Evolutionary conservation across 1,284 basidiomycete species (phyloP).

Genomic region (Earliella scabrosa): DNA sequence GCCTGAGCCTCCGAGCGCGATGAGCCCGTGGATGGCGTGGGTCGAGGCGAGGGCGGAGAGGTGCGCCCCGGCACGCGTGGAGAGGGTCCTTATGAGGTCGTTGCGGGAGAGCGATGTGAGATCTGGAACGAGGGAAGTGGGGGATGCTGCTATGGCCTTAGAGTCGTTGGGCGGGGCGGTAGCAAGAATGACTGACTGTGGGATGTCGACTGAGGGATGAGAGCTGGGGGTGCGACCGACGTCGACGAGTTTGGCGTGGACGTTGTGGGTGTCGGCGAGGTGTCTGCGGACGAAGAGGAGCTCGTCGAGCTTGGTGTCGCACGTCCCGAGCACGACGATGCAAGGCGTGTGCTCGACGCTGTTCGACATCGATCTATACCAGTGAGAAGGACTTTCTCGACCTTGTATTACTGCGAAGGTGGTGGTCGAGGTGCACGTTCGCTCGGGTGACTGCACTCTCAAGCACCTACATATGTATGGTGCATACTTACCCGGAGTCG

Average conservation of each 20-base stretch:
- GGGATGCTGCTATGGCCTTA: background rate
- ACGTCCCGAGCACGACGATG: slow-evolving; percentile 28
- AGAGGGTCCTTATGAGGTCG: slow-evolving; percentile 22
- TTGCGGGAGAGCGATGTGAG: slow-evolving; percentile 22
- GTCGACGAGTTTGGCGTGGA: slow-evolving; percentile 28
- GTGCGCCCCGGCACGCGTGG: slow-evolving; percentile 17
- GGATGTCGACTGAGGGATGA: slow-evolving; percentile 23
- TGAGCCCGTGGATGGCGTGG: slow-evolving; percentile 17
- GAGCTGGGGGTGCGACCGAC: slow-evolving; percentile 24
- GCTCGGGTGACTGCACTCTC: too few relatives aligned
- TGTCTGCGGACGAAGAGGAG: slow-evolving; percentile 26
- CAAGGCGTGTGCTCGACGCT: background rate
- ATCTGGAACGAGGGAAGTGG: slow-evolving; percentile 4
- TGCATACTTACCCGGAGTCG: too few relatives aligned
- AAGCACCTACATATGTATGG: too few relatives aligned
- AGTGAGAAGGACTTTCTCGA: too few relatives aligned
- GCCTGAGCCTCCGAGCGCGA: slow-evolving; percentile 28
- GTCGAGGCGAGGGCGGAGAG: slow-evolving; percentile 12
- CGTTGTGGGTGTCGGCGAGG: slow-evolving; percentile 14
- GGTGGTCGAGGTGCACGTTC: too few relatives aligned
- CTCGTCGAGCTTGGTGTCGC: slow-evolving; percentile 32
- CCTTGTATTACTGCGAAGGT: too few relatives aligned
- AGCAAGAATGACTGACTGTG: slow-evolving; percentile 21
- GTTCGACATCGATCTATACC: too few relatives aligned
- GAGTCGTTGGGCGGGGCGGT: slow-evolving; percentile 1